A percentile compares a stretch with the other conserved stretches of the same genome.
These are phyloP conservation scores for Ophiostoma fasciatum DNA, from an alignment of 2,329 filamentous ascomycete genomes.

Conservation along the genomic window DNA sequence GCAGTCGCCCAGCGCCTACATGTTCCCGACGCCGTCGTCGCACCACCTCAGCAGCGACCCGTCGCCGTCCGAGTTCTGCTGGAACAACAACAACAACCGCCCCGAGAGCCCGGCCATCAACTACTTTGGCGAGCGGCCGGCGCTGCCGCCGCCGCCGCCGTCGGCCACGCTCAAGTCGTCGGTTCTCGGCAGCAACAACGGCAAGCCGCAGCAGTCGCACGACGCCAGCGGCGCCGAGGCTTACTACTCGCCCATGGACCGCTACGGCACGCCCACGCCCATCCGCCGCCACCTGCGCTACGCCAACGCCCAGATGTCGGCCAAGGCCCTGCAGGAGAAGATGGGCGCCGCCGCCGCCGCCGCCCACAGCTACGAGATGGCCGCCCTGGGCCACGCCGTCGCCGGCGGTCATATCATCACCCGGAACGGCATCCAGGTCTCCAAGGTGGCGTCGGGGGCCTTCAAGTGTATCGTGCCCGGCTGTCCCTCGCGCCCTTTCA, in stretches of 20 bases:
- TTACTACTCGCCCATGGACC: not conserved
- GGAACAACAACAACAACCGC: conserved; percentile 1
- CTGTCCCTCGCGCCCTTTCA: conserved; percentile 32
- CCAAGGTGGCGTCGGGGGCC: conserved; percentile 16
- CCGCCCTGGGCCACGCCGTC: too few relatives aligned
- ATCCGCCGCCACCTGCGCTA: conserved; percentile 6
- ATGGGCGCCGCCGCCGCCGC: conserved; percentile 1
- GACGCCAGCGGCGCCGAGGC: not conserved
- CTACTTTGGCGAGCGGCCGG: conserved; percentile 16
- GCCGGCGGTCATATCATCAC: conserved; percentile 6
- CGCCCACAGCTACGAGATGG: not conserved
- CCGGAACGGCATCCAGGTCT: conserved; percentile 13
- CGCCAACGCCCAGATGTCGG: conserved; percentile 4
- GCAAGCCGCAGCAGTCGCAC: too few relatives aligned
- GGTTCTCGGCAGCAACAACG: not conserved
- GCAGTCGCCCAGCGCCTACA: not conserved
- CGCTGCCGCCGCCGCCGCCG: conserved; percentile 9
- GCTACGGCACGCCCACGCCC: not conserved
- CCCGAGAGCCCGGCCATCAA: conserved; percentile 10
- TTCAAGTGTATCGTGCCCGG: conserved; percentile 28
- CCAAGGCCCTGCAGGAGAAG: conserved; percentile 7
- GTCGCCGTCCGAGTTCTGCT: conserved; percentile 11
- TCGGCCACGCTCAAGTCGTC: conserved; percentile 10
- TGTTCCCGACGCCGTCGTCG: conserved; percentile 4
- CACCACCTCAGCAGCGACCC: conserved; percentile 5